Base-by-base conservation (phyloP, 1,139 yeast genomes). In the Protomyces arabidopsidicola region DNA sequence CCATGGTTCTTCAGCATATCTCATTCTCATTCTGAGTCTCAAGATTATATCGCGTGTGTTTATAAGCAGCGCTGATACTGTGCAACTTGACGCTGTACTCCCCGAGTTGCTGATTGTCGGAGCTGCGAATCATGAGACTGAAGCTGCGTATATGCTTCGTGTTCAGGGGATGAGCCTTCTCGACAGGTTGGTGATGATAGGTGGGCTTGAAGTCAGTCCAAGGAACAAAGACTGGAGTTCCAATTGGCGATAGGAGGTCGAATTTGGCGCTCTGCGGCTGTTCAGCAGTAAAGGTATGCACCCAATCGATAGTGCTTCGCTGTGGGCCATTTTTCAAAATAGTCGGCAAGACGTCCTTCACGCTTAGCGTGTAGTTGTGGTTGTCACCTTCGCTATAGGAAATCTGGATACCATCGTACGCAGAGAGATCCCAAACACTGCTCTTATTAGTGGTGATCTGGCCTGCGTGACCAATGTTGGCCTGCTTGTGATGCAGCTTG, bases 61-160 rank as follows among this genome's bases (percentile, higher is more conserved):
- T 8, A 27, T 27, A 8, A 27, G 31, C 31, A 27, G 31, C 31
- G 31, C 31, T 27, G 51, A 63, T 59, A 12, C 64, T 45, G 8
- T n/a, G 22, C 18, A 63, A 20, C 31, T 53, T 51, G 10, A 59
- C 18, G 14, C 57, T 53, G 52, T 55, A 64, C 2, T 57, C 57
- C n/a, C 66, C 66, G 8, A 8, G 10, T 53, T 60, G 66, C 3
- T 45, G 18, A 38, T 45, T 59, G 20, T 60, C 60, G 55, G 60
- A 64, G 51, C 55, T 39, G 34, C 66, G 57, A 35, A 38, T 48
- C 66, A 64, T 64, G 36, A 64, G n/a, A 18, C 55, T 39, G 45
- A 58, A 64, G 27, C 64, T 57, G 6, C 39, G 39, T 16, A 64
- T 64, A 12, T 55, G 20, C n/a, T 52, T 27, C 6, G 42, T n/a